These are phyloP conservation scores for Metschnikowia similis DNA, from an alignment of 805 yeast species.

Conservation along the genomic window DNA sequence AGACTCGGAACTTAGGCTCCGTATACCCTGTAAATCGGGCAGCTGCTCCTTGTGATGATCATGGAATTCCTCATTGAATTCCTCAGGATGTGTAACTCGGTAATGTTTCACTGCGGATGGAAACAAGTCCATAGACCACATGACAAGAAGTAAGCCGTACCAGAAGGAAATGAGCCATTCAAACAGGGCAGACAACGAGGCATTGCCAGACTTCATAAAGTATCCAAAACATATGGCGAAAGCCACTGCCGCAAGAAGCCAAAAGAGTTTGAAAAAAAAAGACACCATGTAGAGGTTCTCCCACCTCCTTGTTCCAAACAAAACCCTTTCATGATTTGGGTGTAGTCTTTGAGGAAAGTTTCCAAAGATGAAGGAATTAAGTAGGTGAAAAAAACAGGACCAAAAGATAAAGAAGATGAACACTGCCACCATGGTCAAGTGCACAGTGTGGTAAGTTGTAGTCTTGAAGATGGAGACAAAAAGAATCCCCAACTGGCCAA, in stretches of 20 bases:
- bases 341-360: slow-evolving; percentile 32
- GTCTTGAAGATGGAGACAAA: slow-evolving; percentile 74
- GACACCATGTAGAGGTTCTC: slow-evolving; percentile 44
- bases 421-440: slow-evolving; percentile 63
- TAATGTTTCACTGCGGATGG: slow-evolving; percentile 49
- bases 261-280: slow-evolving; percentile 50
- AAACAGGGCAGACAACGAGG: slow-evolving; percentile 54
- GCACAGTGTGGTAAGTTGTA: slow-evolving; percentile 52
- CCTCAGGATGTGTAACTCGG: slow-evolving; percentile 27
- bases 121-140: slow-evolving; percentile 65
- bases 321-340: slow-evolving; percentile 37
- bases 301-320: slow-evolving; percentile 36
- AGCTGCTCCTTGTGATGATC: slow-evolving; percentile 16
- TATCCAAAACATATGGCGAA: slow-evolving; percentile 70
- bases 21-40: not conserved
- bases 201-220: slow-evolving; percentile 27
- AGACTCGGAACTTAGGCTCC: not conserved
- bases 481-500: slow-evolving; percentile 70
- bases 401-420: slow-evolving; percentile 67
- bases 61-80: slow-evolving; percentile 17
- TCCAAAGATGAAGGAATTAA: slow-evolving; percentile 37
- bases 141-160: slow-evolving; percentile 66
- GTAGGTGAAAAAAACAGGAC: slow-evolving; percentile 35
- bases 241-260: slow-evolving; percentile 63
- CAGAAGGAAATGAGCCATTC: slow-evolving; percentile 90